Percentiles rank a stretch among this genome's conserved stretches.
Conservation (phyloP, 164 flowering plant genomes). For the Chloranthus sessilifolius region DNA sequence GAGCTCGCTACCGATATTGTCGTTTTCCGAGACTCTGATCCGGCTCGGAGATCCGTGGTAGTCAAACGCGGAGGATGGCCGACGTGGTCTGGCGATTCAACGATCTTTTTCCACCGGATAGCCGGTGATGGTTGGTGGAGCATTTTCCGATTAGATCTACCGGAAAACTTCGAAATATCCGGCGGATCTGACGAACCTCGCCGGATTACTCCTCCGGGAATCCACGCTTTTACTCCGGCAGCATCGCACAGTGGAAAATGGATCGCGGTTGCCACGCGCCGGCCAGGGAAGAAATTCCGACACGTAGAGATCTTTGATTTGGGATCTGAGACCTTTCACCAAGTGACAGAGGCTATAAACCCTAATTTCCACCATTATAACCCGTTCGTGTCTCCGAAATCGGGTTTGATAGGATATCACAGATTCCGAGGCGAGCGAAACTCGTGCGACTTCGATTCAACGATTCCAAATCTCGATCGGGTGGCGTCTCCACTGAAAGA, state of each 20-base stretch:
- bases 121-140: constrained; percentile 97
- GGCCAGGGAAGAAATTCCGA: constrained; percentile 39
- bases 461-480: constrained; percentile 47
- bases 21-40: constrained; percentile 51
- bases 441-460: constrained; percentile 28
- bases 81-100: constrained; percentile 70
- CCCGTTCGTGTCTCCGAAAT: constrained; percentile 71
- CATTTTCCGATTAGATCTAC: constrained; percentile 48
- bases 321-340: constrained; percentile 30
- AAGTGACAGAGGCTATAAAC: constrained; percentile 50
- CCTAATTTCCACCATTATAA: constrained; percentile 72
- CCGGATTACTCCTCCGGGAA: constrained; percentile 73
- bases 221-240: constrained; percentile 82
- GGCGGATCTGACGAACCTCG: constrained; percentile 13
- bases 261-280: constrained; percentile 78
- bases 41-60: constrained; percentile 33
- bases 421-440: constrained; percentile 66
- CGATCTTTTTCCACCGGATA: constrained; percentile 64
- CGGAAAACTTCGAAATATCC: constrained; percentile 18
- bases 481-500: constrained; percentile 44
- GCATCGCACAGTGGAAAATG: constrained; percentile 41
- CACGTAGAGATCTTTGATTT: constrained; percentile 73
- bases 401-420: constrained; percentile 62
- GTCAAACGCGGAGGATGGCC: constrained; percentile 81
- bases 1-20: constrained; percentile 64